A percentile compares a stretch with the other conserved stretches of the same genome.
Evolutionary conservation across 139 green algal species (phyloP).

Genomic region (Nannochloris sp.): DNA sequence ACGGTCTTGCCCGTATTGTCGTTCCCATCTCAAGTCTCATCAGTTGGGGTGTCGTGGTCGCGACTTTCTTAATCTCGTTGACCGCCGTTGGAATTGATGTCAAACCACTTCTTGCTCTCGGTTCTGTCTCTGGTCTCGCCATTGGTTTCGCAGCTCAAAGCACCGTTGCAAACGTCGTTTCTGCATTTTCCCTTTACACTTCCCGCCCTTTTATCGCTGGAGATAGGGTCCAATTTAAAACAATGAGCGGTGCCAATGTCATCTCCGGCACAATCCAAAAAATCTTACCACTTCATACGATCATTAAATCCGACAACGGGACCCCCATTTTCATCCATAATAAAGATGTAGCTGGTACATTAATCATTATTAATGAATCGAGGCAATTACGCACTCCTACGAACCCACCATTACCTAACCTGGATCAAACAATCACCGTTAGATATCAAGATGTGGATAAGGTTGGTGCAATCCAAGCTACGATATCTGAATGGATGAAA

Average conservation of each 20-base stretch:
- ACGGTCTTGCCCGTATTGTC: slow-evolving; percentile 3
- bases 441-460: slow-evolving; percentile 15
- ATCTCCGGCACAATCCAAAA: slow-evolving; percentile 31
- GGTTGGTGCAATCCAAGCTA: neutral
- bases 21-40: slow-evolving; percentile 7
- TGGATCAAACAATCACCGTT: neutral
- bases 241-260: slow-evolving; percentile 4
- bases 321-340: slow-evolving; percentile 11
- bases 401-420: neutral
- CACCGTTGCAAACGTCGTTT: slow-evolving; percentile 28
- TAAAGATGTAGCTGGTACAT: neutral
- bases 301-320: slow-evolving; percentile 28
- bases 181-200: slow-evolving; percentile 28
- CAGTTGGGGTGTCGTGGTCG: slow-evolving; percentile 15
- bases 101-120: slow-evolving; percentile 11
- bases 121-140: slow-evolving; percentile 5
- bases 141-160: slow-evolving; percentile 29
- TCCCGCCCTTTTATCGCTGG: slow-evolving; percentile 37
- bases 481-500: slow-evolving; percentile 1
- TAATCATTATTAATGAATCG: neutral
- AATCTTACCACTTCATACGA: slow-evolving; percentile 37
- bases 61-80: neutral
- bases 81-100: slow-evolving; percentile 17
- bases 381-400: neutral
- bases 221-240: slow-evolving; percentile 43